Evolutionary conservation across 805 yeast species (phyloP).

Genomic region (Saccharomyces eubayanus): DNA sequence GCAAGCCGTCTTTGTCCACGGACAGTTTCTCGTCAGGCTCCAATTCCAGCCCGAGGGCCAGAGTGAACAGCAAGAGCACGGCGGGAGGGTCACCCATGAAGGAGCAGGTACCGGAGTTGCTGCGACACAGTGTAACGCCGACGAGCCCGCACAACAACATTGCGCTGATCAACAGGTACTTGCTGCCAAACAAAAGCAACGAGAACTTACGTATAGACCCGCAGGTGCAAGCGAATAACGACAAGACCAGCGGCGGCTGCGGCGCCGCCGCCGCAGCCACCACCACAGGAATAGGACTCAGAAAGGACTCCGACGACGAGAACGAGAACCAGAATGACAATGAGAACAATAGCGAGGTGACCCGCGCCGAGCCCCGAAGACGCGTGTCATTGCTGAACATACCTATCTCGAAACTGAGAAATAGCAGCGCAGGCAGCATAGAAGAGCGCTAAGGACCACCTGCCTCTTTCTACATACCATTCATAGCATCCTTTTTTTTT

Average conservation of each 20-base stretch:
- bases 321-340: background rate
- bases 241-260: background rate
- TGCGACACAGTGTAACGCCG: background rate
- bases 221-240: background rate
- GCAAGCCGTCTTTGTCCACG: background rate
- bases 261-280: background rate
- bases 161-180: background rate
- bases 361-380: conserved; percentile 6
- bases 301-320: conserved; percentile 3
- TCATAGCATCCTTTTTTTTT: background rate
- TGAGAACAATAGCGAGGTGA: conserved; percentile 5
- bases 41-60: background rate
- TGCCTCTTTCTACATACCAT: background rate
- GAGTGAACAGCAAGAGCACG: background rate
- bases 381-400: conserved; percentile 21
- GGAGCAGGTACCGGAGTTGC: background rate
- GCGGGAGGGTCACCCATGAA: background rate
- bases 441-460: background rate
- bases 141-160: background rate
- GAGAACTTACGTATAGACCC: background rate
- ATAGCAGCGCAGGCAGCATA: background rate
- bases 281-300: background rate
- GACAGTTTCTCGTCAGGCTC: background rate
- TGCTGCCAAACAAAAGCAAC: background rate
- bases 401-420: conserved; percentile 25